Conservation (phyloP, 2,329 filamentous ascomycete genomes). For the Dactylellina cionopaga region DNA sequence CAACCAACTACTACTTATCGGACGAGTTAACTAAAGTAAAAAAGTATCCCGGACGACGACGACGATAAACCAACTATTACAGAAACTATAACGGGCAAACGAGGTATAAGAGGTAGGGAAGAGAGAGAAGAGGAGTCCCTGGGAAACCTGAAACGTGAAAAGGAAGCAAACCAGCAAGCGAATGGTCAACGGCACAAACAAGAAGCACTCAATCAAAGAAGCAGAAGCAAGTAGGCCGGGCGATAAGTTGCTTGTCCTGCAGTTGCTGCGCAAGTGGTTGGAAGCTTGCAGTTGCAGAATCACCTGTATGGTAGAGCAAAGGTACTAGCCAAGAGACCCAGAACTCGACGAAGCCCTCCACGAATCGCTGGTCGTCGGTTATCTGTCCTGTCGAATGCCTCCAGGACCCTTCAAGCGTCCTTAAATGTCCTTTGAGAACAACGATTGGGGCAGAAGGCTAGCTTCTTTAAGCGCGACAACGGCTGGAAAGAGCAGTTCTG, state of each 20-base stretch:
- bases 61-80: no score
- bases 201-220: conserved; percentile 1
- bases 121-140: neutral
- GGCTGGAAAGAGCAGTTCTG: conserved; percentile 49
- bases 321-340: conserved; percentile 28
- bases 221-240: neutral
- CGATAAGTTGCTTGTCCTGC: no score
- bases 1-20: no score
- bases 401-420: no score
- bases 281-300: conserved; percentile 10
- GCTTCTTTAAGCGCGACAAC: conserved; percentile 43
- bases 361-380: conserved; percentile 49
- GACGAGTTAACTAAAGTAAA: no score
- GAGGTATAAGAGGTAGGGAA: neutral
- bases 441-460: conserved; percentile 16
- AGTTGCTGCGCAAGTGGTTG: neutral
- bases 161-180: neutral
- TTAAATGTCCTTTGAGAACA: conserved; percentile 22
- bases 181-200: conserved; percentile 19
- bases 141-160: conserved; percentile 44
- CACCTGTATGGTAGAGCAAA: neutral
- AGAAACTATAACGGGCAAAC: no score
- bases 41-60: no score
- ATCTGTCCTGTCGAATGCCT: conserved; percentile 45
- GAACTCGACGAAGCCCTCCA: conserved; percentile 30